Conservation (phyloP, 495 filamentous ascomycete genomes). For the Aspergillus asperescens region DNA sequence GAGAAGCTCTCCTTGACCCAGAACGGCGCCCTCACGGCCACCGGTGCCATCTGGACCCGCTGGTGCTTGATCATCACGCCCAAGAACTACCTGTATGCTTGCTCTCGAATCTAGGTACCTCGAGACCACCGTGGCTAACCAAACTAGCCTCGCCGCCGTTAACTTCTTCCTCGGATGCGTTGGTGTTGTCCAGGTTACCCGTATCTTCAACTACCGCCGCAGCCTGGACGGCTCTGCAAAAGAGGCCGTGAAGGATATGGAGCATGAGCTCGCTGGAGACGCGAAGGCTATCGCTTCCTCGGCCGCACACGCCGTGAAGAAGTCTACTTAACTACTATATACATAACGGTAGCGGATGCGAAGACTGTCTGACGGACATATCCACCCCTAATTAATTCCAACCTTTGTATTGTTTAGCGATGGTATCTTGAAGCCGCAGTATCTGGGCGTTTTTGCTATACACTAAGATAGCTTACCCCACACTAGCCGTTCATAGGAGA, state of each 20-base stretch:
- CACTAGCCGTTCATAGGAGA: neutral
- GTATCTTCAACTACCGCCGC: slow-evolving; percentile 65
- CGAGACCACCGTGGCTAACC: slow-evolving; percentile 7
- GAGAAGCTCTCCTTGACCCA: slow-evolving; percentile 87
- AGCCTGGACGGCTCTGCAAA: slow-evolving; percentile 47
- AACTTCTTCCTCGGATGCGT: slow-evolving; percentile 97
- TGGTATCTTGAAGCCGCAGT: too few relatives aligned
- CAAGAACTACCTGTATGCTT: slow-evolving; percentile 75
- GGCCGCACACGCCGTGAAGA: slow-evolving; percentile 29
- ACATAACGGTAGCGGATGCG: neutral
- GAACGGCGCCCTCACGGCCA: slow-evolving; percentile 79
- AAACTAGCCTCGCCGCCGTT: slow-evolving; percentile 73
- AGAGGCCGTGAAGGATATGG: slow-evolving; percentile 47
- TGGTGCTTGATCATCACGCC: slow-evolving; percentile 98
- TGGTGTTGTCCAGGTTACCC: slow-evolving; percentile 71
- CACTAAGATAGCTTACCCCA: neutral
- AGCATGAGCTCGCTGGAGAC: slow-evolving; percentile 41
- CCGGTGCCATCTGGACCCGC: slow-evolving; percentile 95
- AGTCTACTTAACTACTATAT: slow-evolving; percentile 17
- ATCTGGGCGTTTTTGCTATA: neutral
- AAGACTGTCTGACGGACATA: neutral
- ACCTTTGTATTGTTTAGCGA: neutral
- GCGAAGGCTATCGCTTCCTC: slow-evolving; percentile 29
- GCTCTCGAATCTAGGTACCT: neutral
- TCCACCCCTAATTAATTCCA: neutral